Evolutionary conservation across 2,329 filamentous ascomycete genomes (phyloP).

Genomic region (Penicillium sp.): DNA sequence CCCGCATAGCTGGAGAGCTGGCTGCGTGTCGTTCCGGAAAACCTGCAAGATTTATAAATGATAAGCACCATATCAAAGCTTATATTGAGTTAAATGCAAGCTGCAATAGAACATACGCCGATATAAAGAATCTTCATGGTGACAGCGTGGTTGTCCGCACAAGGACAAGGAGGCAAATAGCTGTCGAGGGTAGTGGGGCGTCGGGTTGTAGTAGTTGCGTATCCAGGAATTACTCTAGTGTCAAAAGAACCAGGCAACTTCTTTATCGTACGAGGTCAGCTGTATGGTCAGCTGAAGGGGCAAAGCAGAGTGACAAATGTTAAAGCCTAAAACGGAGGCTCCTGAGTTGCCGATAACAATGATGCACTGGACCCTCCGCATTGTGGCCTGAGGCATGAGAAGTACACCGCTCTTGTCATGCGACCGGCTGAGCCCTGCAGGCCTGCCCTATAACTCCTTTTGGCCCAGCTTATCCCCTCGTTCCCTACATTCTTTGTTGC

Average conservation of each 20-base stretch:
- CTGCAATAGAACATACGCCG: constrained; percentile 59
- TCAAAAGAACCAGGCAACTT: background rate
- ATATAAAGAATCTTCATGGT: constrained; percentile 87
- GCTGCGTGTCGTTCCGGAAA: constrained; percentile 74
- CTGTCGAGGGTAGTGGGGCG: background rate
- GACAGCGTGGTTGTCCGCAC: constrained; percentile 25
- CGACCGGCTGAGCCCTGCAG: constrained; percentile 10
- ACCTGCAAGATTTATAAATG: constrained; percentile 53
- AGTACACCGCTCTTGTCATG: constrained; percentile 15
- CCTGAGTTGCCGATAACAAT: constrained; percentile 9
- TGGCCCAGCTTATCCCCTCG: constrained; percentile 4
- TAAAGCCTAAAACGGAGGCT: constrained; percentile 8
- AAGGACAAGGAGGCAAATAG: constrained; percentile 3
- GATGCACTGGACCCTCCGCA: constrained; percentile 14
- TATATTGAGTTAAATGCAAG: background rate
- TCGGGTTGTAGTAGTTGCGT: background rate
- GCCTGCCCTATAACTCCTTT: constrained; percentile 11
- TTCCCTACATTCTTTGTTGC: background rate
- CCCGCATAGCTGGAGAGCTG: constrained; percentile 70
- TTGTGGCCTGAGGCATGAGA: constrained; percentile 6
- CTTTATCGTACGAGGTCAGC: background rate
- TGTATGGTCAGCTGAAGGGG: constrained; percentile 1
- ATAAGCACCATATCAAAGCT: background rate
- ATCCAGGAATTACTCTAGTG: background rate
- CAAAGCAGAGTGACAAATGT: constrained; percentile 11